These are phyloP conservation scores for Trichoderma gamsii DNA, from an alignment of 495 filamentous ascomycete species.

Conservation along the genomic window DNA sequence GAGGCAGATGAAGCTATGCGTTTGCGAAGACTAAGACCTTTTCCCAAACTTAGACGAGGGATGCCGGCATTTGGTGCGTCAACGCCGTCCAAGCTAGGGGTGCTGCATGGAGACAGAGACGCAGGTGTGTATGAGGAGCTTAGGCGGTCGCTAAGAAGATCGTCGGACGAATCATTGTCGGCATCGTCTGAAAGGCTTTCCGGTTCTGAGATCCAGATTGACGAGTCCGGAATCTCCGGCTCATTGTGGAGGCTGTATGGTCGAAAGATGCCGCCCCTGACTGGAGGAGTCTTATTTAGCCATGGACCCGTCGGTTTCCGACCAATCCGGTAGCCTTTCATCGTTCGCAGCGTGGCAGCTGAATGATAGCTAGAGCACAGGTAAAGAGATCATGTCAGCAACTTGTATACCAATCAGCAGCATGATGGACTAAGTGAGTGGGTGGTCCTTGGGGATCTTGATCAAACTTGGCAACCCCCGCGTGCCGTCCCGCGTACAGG, in stretches of 20 bases:
- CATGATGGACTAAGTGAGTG: background rate
- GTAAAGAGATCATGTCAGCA: constrained; percentile 21
- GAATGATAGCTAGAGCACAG: constrained; percentile 60
- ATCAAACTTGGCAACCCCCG: background rate
- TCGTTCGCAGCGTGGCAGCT: constrained; percentile 56
- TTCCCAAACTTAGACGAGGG: background rate
- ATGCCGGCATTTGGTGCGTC: constrained; percentile 17
- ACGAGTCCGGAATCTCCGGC: constrained; percentile 11
- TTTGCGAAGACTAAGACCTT: constrained; percentile 22
- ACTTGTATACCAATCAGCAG: background rate
- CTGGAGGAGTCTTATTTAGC: constrained; percentile 73
- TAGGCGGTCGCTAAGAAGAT: constrained; percentile 32
- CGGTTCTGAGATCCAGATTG: constrained; percentile 12
- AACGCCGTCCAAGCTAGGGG: background rate
- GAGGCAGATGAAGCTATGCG: constrained; percentile 3
- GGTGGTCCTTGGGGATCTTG: background rate
- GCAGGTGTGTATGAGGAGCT: constrained; percentile 44
- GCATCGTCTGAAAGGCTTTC: constrained; percentile 29
- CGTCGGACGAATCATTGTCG: constrained; percentile 33
- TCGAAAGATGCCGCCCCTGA: constrained; percentile 75
- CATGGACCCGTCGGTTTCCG: constrained; percentile 61
- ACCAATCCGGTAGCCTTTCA: constrained; percentile 74
- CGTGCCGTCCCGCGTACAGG: constrained; percentile 6
- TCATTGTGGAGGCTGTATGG: constrained; percentile 28
- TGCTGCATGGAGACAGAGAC: background rate